Percentiles rank a stretch among this genome's conserved stretches.
phyloP scores from a whole-genome alignment of 345 rosid species.

The Eucalyptus urophylla region DNA sequence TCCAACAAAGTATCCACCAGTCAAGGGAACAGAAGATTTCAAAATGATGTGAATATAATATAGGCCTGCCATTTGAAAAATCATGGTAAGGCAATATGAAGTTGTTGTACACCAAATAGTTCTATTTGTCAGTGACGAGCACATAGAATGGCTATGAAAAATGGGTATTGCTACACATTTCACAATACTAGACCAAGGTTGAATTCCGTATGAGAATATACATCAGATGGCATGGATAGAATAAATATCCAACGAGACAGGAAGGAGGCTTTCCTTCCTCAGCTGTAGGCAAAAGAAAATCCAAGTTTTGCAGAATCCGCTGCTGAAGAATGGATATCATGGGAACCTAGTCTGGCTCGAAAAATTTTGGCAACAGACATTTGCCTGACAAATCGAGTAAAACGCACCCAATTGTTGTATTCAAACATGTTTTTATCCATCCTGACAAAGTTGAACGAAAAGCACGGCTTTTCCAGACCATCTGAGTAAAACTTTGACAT shows the following conservation, averaged over 20 bases:
- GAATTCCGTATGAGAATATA: background rate
- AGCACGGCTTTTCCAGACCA: constrained; percentile 5
- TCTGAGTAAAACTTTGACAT: constrained; percentile 24
- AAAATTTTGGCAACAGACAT: constrained; percentile 19
- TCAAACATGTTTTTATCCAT: constrained; percentile 35
- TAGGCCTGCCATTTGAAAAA: constrained; percentile 18
- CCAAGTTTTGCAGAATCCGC: constrained; percentile 7
- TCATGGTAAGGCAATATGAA: constrained; percentile 1
- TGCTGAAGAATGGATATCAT: background rate
- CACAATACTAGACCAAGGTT: background rate
- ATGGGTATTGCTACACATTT: background rate
- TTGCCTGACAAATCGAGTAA: constrained; percentile 24
- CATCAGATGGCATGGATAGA: background rate
- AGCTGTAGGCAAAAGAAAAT: constrained; percentile 11
- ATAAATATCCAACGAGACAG: background rate
- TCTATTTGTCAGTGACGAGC: constrained; percentile 1
- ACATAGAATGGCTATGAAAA: constrained; percentile 1
- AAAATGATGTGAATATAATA: background rate
- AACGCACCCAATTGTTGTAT: constrained; percentile 19
- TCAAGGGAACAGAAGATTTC: background rate
- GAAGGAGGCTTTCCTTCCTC: background rate
- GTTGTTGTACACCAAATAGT: background rate
- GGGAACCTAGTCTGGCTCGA: constrained; percentile 23
- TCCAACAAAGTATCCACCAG: background rate
- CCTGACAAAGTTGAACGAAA: constrained; percentile 31